Percentiles rank a stretch among this genome's conserved stretches.
Evolutionary conservation across 2,329 filamentous ascomycete genomes (phyloP).

Genomic region (Claviceps sorghi): DNA sequence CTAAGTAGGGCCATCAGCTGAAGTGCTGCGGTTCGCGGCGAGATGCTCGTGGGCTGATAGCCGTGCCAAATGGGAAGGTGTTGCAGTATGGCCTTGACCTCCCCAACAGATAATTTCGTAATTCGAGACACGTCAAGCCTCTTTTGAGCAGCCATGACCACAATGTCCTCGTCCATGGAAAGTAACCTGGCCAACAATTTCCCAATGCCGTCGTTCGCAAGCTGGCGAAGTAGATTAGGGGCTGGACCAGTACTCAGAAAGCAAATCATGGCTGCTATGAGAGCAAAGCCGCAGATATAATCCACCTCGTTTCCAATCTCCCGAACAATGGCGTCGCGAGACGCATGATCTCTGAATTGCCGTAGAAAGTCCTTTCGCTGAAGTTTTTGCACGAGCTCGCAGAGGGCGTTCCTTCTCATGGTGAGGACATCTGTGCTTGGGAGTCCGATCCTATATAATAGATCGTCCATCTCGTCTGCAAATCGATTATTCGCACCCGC

Average conservation of each 20-base stretch:
- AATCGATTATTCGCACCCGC: constrained; percentile 53
- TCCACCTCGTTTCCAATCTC: constrained; percentile 47
- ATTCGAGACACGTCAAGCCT: constrained; percentile 55
- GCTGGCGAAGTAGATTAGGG: constrained; percentile 41
- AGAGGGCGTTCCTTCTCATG: constrained; percentile 40
- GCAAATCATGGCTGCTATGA: constrained; percentile 48
- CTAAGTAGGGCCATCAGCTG: constrained; percentile 41
- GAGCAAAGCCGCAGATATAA: constrained; percentile 44
- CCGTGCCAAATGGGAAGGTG: constrained; percentile 47
- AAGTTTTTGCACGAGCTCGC: constrained; percentile 46
- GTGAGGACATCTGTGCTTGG: constrained; percentile 33
- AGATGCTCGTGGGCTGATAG: constrained; percentile 32
- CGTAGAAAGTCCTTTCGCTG: constrained; percentile 47
- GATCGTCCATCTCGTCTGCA: constrained; percentile 49
- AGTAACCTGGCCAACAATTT: constrained; percentile 43
- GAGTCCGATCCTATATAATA: constrained; percentile 43
- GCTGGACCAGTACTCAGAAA: constrained; percentile 48
- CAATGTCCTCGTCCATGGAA: constrained; percentile 37
- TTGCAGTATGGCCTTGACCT: constrained; percentile 38
- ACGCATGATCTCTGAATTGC: constrained; percentile 60
- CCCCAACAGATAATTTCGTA: constrained; percentile 39
- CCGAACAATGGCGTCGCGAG: constrained; percentile 53
- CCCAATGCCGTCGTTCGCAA: constrained; percentile 39
- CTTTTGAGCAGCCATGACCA: constrained; percentile 46
- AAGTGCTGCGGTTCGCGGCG: constrained; percentile 49